Base-by-base conservation (phyloP, 805 yeast genomes). In the Yamadazyma ubonensis region DNA sequence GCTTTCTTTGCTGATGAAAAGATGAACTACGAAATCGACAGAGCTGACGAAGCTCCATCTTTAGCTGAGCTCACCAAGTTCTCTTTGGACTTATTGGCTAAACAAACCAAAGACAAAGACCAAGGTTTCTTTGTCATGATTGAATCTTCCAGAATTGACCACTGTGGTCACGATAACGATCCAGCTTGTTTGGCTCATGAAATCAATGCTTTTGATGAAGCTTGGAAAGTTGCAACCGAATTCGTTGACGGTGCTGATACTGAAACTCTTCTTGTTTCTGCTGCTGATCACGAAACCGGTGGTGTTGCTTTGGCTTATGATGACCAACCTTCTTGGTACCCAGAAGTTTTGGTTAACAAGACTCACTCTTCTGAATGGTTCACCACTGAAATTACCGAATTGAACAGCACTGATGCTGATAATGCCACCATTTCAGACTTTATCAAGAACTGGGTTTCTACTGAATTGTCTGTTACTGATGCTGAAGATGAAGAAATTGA, bases 221-320 rank as follows among this genome's bases (percentile, higher is more conserved):
- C 96, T 2, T 87, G 85, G 63, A 61, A 75, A 44, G 83, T 86
- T 9, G 96, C 83, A 2, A 62, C 78, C 38, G 78, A 85, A 30
- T 88, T 79, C 58, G 86, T 83, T 26, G 79, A 83, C 50, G 55
- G 70, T 5, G 55, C 83, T 2, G 87, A 83, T 37, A 79, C 75
- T 9, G 96, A 88, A 50, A 87, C 96, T 2, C 69, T 84, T 32
- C 74, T 87, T 29, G 70, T 90, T 30, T 79, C 90, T 17, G 89
- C 96, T 2, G 83, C 95, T 17, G 97, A 90, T 60, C 97, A 90
- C 67, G 97, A 90, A 59, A 90, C 97, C 16, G 97, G 97, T 46
- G 97, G 97, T 1, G 71, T 90, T 4, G 33, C 44, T 28, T 41
- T 41, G 33, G 44, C 25, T 22, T 17, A 21, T 21, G 35, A 36